A percentile compares a stretch with the other conserved stretches of the same genome.
These are phyloP conservation scores for Ceratobasidium sp. DNA, from an alignment of 1,284 basidiomycete species.

Conservation along the genomic window DNA sequence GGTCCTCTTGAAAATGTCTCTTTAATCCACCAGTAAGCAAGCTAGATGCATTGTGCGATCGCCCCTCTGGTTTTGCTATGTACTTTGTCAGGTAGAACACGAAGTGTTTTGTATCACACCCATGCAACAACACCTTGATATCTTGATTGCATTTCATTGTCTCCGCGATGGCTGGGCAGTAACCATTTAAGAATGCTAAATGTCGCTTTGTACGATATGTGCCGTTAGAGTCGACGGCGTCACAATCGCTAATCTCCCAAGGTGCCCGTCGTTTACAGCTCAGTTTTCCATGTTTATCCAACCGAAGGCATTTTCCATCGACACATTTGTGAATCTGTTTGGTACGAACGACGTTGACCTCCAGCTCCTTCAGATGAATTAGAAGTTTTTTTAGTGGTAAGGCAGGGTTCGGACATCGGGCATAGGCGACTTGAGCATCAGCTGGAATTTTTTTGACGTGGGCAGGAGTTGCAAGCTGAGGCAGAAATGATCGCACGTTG, in stretches of 20 bases:
- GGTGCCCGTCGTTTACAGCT: slow-evolving; percentile 57
- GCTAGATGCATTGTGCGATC: slow-evolving; percentile 49
- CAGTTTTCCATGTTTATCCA: slow-evolving; percentile 46
- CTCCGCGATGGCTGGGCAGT: slow-evolving; percentile 50
- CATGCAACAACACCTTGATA: slow-evolving; percentile 50
- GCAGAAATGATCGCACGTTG: slow-evolving; percentile 52
- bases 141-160: slow-evolving; percentile 54
- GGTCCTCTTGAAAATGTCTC: not conserved
- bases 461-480: slow-evolving; percentile 45
- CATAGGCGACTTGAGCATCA: slow-evolving; percentile 45
- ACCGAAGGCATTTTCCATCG: slow-evolving; percentile 47
- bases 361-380: not conserved
- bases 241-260: slow-evolving; percentile 48
- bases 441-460: slow-evolving; percentile 41
- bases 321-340: slow-evolving; percentile 48
- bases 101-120: slow-evolving; percentile 10
- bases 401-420: slow-evolving; percentile 3
- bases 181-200: slow-evolving; percentile 52
- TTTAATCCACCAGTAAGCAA: slow-evolving; percentile 19
- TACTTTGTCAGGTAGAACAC: slow-evolving; percentile 49
- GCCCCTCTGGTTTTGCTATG: slow-evolving; percentile 47
- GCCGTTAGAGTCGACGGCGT: slow-evolving; percentile 47
- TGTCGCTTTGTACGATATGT: slow-evolving; percentile 40
- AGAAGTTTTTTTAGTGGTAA: not conserved
- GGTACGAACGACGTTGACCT: not conserved